A percentile compares a stretch with the other conserved stretches of the same genome.
Conservation (phyloP, 106 monocot genomes). For the Ottelia alismoides region DNA sequence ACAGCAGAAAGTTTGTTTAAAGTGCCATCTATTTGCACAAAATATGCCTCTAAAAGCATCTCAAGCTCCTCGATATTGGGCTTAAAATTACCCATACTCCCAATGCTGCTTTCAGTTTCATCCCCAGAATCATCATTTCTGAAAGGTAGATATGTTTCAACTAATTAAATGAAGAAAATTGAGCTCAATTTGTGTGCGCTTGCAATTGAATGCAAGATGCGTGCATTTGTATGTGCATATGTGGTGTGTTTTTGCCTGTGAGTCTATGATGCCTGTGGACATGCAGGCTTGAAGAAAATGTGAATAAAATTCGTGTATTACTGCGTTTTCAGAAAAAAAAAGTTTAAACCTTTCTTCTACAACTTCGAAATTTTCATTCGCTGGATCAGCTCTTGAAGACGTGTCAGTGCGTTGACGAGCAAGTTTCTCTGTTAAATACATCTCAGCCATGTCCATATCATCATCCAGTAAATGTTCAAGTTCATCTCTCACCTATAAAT, state of each 20-base stretch:
- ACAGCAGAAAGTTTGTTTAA: constrained; percentile 39
- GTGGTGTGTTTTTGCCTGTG: too few species aligned
- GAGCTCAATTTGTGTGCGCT: too few species aligned
- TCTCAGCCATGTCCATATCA: constrained; percentile 97
- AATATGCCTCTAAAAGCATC: constrained; percentile 41
- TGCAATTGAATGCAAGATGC: too few species aligned
- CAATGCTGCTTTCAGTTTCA: constrained; percentile 23
- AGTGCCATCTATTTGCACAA: constrained; percentile 11
- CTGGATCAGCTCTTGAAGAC: constrained; percentile 22
- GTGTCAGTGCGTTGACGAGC: constrained; percentile 14
- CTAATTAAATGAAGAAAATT: too few species aligned
- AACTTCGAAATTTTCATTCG: constrained; percentile 10
- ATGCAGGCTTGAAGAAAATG: not conserved
- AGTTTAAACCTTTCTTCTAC: constrained; percentile 32
- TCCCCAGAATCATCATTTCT: constrained; percentile 27
- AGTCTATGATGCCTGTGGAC: too few species aligned
- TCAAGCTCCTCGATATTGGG: constrained; percentile 48
- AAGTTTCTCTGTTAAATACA: constrained; percentile 73
- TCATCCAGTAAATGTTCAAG: constrained; percentile 89
- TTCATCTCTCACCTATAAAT: constrained; percentile 77
- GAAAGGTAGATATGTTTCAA: not conserved
- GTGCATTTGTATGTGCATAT: too few species aligned
- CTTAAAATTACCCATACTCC: constrained; percentile 25
- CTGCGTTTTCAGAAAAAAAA: too few species aligned
- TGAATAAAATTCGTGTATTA: not conserved